Percentiles rank a stretch among this genome's conserved stretches.
Conservation (phyloP, 306 rosid species). For the Canavalia ensiformis region DNA sequence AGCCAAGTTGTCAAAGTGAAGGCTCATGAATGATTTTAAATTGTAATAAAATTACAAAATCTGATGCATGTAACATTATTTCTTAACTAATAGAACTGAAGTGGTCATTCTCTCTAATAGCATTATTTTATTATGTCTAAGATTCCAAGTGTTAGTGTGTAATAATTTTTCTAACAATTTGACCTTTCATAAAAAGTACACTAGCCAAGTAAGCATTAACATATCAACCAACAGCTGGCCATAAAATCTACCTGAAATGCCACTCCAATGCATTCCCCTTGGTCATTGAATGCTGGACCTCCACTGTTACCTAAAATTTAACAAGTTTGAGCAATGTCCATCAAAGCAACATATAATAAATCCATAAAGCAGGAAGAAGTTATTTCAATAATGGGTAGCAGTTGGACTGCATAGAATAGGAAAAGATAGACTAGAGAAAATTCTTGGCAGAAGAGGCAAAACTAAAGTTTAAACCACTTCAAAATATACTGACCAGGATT, state of each 20-base stretch:
- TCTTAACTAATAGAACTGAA: constrained; percentile 34
- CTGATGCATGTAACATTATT: constrained; percentile 18
- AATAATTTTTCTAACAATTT: background rate
- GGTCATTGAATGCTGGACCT: constrained; percentile 98
- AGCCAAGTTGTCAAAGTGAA: background rate
- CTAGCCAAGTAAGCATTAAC: constrained; percentile 31
- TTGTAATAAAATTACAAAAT: background rate
- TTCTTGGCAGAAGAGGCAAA: background rate
- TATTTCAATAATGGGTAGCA: background rate
- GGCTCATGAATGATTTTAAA: background rate
- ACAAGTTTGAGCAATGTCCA: constrained; percentile 54
- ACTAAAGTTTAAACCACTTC: constrained; percentile 33
- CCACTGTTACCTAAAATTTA: constrained; percentile 97
- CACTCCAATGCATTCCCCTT: constrained; percentile 98
- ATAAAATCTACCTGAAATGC: constrained; percentile 96
- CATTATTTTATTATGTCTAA: constrained; percentile 33
- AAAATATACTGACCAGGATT: constrained; percentile 84
- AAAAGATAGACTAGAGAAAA: background rate
- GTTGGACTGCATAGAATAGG: constrained; percentile 9
- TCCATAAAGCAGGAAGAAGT: constrained; percentile 8
- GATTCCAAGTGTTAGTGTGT: constrained; percentile 14
- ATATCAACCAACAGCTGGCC: constrained; percentile 45
- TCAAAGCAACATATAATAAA: constrained; percentile 45
- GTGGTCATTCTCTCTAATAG: constrained; percentile 15
- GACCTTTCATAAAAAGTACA: constrained; percentile 17